Conservation (phyloP, 2,329 filamentous ascomycete species). For the Cercospora sp. region DNA sequence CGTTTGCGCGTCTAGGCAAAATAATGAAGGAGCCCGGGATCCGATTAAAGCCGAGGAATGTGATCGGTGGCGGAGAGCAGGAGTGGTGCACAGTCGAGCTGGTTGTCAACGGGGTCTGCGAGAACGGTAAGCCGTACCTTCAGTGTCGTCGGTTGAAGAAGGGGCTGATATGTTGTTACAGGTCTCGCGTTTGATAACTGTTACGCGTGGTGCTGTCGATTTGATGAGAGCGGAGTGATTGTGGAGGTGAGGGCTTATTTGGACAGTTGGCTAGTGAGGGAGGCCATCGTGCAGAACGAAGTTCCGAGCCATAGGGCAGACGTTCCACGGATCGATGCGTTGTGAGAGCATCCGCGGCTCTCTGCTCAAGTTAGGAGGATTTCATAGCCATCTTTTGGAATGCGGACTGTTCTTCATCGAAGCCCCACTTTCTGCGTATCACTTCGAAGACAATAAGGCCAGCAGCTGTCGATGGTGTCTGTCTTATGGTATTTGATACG, state of each 20-base stretch:
- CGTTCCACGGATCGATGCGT: constrained; percentile 9
- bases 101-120: constrained; percentile 21
- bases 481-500: constrained; percentile 69
- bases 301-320: constrained; percentile 19
- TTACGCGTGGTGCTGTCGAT: constrained; percentile 28
- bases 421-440: constrained; percentile 70
- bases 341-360: background rate
- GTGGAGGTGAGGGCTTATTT: constrained; percentile 29
- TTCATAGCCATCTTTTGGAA: constrained; percentile 69
- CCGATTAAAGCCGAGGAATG: constrained; percentile 23
- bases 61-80: constrained; percentile 25
- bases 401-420: constrained; percentile 62
- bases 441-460: constrained; percentile 79
- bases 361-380: constrained; percentile 60
- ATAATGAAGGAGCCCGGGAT: constrained; percentile 23
- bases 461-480: constrained; percentile 75
- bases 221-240: constrained; percentile 21
- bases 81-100: constrained; percentile 27
- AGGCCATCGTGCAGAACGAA: constrained; percentile 25
- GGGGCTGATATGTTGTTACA: constrained; percentile 7
- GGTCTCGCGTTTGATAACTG: constrained; percentile 24
- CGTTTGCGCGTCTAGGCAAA: constrained; percentile 18
- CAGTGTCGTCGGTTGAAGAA: background rate
- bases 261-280: constrained; percentile 24
- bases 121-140: constrained; percentile 18